phyloP scores from a whole-genome alignment of 345 rosid genomes.

The Aethionema arabicum region DNA sequence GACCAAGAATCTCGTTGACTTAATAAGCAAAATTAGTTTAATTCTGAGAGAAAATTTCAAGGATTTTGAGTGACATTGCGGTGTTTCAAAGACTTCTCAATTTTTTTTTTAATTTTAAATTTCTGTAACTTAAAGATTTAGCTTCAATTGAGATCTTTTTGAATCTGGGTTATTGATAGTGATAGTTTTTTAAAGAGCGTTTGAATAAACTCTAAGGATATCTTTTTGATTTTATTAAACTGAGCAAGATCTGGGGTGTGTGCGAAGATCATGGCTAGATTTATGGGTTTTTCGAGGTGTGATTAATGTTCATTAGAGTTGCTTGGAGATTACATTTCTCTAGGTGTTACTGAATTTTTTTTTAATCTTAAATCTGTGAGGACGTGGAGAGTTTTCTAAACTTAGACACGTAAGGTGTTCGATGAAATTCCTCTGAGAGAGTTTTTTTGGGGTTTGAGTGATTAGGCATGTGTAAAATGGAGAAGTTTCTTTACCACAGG shows the following conservation, averaged over 20 bases:
- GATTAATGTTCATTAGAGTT: slow-evolving; percentile 21
- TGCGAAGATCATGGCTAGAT: slow-evolving; percentile 23
- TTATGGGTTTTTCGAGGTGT: slow-evolving; percentile 26
- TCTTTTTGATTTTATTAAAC: slow-evolving; percentile 3
- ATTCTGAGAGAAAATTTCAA: too few relatives aligned
- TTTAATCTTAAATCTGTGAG: not conserved
- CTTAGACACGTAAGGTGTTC: slow-evolving; percentile 18
- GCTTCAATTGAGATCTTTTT: slow-evolving; percentile 15
- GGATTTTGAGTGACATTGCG: slow-evolving; percentile 26
- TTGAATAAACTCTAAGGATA: too few relatives aligned
- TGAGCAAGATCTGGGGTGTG: slow-evolving; percentile 27
- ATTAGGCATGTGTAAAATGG: slow-evolving; percentile 45
- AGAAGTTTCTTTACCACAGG: slow-evolving; percentile 44
- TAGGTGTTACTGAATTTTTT: slow-evolving; percentile 1
- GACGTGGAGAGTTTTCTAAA: slow-evolving; percentile 3
- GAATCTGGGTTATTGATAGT: slow-evolving; percentile 22
- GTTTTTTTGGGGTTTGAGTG: slow-evolving; percentile 10
- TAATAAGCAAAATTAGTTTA: not conserved
- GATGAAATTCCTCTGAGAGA: slow-evolving; percentile 32
- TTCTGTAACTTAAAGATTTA: slow-evolving; percentile 20
- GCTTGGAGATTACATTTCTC: slow-evolving; percentile 21
- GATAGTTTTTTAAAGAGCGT: slow-evolving; percentile 7
- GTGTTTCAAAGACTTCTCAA: slow-evolving; percentile 23
- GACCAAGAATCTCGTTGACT: slow-evolving; percentile 9
- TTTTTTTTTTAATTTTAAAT: not conserved